Evolutionary conservation across 169 alveolate species (phyloP).

Genomic region (Perkinsus olseni): DNA sequence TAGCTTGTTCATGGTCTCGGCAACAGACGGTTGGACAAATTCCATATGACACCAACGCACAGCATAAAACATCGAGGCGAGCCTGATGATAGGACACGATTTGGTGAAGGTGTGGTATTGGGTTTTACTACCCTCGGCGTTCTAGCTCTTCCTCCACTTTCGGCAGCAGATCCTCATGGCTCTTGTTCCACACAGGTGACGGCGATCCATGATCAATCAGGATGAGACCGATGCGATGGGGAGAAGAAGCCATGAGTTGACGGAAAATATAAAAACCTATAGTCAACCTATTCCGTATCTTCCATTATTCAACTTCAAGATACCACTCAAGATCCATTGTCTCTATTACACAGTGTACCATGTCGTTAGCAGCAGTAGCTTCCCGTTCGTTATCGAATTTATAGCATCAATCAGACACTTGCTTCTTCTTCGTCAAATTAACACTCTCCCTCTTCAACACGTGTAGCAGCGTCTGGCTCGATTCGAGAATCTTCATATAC

Average conservation of each 20-base stretch:
- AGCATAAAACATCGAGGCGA: not conserved
- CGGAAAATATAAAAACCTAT: too few species aligned
- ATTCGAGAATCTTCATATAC: constrained; percentile 69
- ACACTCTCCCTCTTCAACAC: constrained; percentile 74
- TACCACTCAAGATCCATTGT: not conserved
- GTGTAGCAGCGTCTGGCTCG: constrained; percentile 79
- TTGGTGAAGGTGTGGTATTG: not conserved
- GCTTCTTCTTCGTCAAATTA: constrained; percentile 53
- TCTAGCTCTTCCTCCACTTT: not conserved
- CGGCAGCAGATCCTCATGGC: not conserved
- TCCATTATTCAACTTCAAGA: not conserved
- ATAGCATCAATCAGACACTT: constrained; percentile 12
- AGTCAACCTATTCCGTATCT: not conserved
- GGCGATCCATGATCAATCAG: not conserved
- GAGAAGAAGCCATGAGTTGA: not conserved
- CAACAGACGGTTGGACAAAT: not conserved
- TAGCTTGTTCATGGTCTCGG: not conserved
- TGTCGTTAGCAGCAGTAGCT: too few species aligned
- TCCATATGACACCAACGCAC: not conserved
- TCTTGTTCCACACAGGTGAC: not conserved
- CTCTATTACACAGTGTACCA: not conserved
- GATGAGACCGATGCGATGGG: not conserved
- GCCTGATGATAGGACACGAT: not conserved
- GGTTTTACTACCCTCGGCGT: not conserved
- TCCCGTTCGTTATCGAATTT: too few species aligned